Evolutionary conservation across 129 eudicot genomes (phyloP).

Genomic region (Arctium lappa): DNA sequence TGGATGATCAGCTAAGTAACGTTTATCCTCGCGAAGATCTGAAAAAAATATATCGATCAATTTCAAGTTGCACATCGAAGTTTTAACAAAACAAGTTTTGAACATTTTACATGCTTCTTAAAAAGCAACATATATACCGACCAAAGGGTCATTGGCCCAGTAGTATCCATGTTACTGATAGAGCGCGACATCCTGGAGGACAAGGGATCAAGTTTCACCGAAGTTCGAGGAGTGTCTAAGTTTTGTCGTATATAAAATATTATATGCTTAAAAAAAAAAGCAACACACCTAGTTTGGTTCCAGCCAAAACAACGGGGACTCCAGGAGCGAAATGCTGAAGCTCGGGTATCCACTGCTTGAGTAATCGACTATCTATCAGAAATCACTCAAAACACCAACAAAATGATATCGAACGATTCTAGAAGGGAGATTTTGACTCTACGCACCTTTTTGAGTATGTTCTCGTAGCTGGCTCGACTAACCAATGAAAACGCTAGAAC

Average conservation of each 20-base stretch:
- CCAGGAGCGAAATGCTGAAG: conserved; percentile 96
- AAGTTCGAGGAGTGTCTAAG: not conserved
- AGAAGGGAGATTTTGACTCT: not conserved
- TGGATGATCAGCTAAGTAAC: conserved; percentile 94
- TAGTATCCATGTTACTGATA: not conserved
- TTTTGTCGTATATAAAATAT: not conserved
- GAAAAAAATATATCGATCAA: not conserved
- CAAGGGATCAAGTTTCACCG: not conserved
- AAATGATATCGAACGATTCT: not conserved
- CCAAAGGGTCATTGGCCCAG: not conserved
- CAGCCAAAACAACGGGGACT: conserved; percentile 79
- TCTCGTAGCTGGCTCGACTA: conserved; percentile 96
- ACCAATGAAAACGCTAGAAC: conserved; percentile 89
- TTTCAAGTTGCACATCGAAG: not conserved
- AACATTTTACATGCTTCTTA: not conserved
- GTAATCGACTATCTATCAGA: conserved; percentile 21
- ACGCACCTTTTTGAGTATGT: conserved; percentile 77
- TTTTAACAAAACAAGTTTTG: not conserved
- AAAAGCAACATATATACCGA: conserved; percentile 22
- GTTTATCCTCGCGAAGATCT: conserved; percentile 99
- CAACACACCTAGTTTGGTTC: conserved; percentile 87
- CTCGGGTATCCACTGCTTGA: conserved; percentile 91
- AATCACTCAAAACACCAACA: conserved; percentile 17
- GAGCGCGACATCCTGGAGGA: not conserved
- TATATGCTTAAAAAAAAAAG: not conserved